Evolutionary conservation across 768 basidiomycete genomes (phyloP), one percentile per base, ranked within the genome.

Genomic region (Lentinula raphanica): DNA sequence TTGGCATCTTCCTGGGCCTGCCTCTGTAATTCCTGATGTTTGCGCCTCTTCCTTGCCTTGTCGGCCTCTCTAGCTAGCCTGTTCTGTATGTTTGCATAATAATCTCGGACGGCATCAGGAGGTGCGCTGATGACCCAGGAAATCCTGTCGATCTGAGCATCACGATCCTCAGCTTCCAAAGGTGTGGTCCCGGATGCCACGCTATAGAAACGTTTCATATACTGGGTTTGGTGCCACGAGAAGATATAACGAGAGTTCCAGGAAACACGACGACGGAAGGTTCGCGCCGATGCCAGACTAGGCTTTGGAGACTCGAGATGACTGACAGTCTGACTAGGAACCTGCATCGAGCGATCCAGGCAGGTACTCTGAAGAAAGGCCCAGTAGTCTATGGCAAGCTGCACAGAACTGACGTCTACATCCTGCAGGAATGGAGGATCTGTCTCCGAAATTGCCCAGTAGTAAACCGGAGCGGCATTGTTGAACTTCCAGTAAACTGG

Each of bases 401-500:
- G 62, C 12, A 64, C 64, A 4, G 76, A 77, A 12, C 59, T 48
- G 15, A 83, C 71, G 0, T 81, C 65, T 21, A 78, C 69, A 19
- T 77, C 68, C 62, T 81, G 82, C 77, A 84, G 82, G 54, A 87
- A 78, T 3, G 79, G 77, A 21, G 81, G 83, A 7, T 72, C 67
- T 1, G 65, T 68, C 55, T 82, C 82, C 3, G 81, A 78, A 21
- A 74, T 64, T 6, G 77, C 80, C 82, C 88, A 88, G 25, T 85
- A 71, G 66, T 83, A 76, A 6, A 92, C 63, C 0, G 88, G 81
- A 2, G 81, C 86, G 9, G 65, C 63, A 13, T 73, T 67, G 49
- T 79, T 78, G 63, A 92, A 82, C 36, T 77, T 72, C 85, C 88
- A 92, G 69, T 85, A 88, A 1, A 66, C 65, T 0, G 88, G 87